Conservation (phyloP, 805 yeast species). For the Jamesozyma piceae region DNA sequence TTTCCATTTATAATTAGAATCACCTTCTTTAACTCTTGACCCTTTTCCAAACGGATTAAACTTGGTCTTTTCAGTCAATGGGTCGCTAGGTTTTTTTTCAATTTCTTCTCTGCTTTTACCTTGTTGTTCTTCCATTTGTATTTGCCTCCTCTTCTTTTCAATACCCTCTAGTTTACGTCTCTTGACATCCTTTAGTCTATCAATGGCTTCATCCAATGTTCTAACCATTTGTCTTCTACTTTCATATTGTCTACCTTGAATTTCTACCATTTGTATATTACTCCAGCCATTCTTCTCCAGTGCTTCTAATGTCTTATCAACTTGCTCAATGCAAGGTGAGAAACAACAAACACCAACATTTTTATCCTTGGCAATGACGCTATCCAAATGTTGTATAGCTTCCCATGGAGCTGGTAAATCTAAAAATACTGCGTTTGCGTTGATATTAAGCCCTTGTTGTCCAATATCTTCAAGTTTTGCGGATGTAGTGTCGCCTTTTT, state of each 20-base stretch:
- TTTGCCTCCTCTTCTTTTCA: conserved; percentile 40
- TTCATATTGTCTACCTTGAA: conserved; percentile 78
- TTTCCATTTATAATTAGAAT: conserved; percentile 66
- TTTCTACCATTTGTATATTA: conserved; percentile 84
- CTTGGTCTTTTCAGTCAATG: conserved; percentile 37
- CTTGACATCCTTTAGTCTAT: conserved; percentile 71
- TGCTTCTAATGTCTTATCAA: conserved; percentile 71
- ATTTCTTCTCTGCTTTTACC: conserved; percentile 14
- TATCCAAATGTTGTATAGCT: conserved; percentile 68
- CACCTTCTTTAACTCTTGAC: conserved; percentile 77
- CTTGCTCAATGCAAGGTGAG: conserved; percentile 97
- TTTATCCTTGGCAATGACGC: conserved; percentile 44
- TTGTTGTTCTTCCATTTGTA: conserved; percentile 19
- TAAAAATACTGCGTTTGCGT: conserved; percentile 70
- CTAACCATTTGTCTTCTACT: conserved; percentile 83
- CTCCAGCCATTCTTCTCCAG: conserved; percentile 74
- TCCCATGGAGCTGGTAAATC: conserved; percentile 97
- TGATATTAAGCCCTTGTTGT: conserved; percentile 23
- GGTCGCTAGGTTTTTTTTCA: conserved; percentile 12
- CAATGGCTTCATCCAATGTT: conserved; percentile 68
- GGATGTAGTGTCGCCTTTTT: conserved; percentile 22
- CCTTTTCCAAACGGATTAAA: conserved; percentile 95
- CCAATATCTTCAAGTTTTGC: conserved; percentile 20
- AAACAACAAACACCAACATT: conserved; percentile 81
- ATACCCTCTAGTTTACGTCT: conserved; percentile 58